Percentiles rank a stretch among this genome's conserved stretches.
These are phyloP conservation scores for Backusella tarrabulga DNA, from an alignment of 192 early-diverging fungal species.

Conservation along the genomic window DNA sequence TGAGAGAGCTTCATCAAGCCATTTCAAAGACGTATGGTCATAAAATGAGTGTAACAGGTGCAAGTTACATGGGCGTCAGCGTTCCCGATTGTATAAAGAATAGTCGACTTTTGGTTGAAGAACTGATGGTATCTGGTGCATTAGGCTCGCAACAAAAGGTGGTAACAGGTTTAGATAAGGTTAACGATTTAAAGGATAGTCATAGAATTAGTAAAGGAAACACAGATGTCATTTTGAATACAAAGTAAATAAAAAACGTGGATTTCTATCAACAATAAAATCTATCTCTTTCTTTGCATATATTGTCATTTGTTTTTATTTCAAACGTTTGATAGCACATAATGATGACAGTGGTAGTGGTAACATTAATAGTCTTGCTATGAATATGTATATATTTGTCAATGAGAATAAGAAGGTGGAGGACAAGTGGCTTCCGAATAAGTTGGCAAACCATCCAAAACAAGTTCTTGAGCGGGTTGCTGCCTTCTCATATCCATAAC, in stretches of 20 bases:
- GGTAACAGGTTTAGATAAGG: constrained; percentile 31
- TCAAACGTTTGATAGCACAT: background rate
- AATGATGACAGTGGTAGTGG: background rate
- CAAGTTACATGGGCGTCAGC: constrained; percentile 81
- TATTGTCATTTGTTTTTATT: background rate
- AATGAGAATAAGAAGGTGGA: background rate
- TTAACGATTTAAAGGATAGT: constrained; percentile 14
- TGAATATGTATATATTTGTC: background rate
- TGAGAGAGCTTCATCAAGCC: constrained; percentile 62
- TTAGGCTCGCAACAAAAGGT: constrained; percentile 28
- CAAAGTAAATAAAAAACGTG: constrained; percentile 4
- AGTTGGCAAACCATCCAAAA: background rate
- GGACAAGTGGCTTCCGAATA: background rate
- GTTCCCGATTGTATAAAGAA: constrained; percentile 83
- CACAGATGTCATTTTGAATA: constrained; percentile 6
- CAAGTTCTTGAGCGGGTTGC: background rate
- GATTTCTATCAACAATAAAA: background rate
- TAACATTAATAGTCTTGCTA: background rate
- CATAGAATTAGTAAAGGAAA: constrained; percentile 12
- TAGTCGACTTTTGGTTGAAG: constrained; percentile 60
- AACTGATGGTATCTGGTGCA: constrained; percentile 45
- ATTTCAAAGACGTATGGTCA: constrained; percentile 50
- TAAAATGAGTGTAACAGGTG: constrained; percentile 72
- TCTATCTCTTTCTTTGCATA: background rate
- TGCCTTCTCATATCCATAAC: background rate